These are phyloP conservation scores for Phytophthora niederhauseri DNA, from an alignment of 352 stramenopile genomes.

Conservation along the genomic window DNA sequence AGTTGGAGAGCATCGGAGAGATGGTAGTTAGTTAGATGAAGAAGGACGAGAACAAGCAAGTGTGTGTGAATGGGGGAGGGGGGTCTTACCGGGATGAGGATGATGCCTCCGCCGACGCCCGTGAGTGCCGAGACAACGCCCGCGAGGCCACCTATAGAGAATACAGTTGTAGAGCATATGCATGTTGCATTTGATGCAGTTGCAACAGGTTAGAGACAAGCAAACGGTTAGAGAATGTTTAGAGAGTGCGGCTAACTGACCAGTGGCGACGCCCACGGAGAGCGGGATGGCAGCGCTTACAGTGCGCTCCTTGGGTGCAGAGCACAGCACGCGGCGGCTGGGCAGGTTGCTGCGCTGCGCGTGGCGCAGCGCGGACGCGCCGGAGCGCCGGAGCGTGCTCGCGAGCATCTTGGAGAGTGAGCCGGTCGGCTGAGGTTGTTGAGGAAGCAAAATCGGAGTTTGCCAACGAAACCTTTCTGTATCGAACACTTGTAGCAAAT, in stretches of 20 bases:
- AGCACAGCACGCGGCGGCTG: constrained; percentile 54
- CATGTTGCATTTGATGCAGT: not conserved
- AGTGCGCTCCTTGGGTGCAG: constrained; percentile 42
- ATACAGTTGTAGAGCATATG: constrained; percentile 22
- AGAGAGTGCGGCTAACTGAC: constrained; percentile 11
- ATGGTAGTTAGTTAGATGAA: not conserved
- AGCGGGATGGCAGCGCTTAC: constrained; percentile 52
- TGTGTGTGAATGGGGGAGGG: not conserved
- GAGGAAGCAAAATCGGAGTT: constrained; percentile 5
- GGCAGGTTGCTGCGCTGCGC: constrained; percentile 14
- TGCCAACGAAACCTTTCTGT: not conserved
- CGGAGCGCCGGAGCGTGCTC: constrained; percentile 30
- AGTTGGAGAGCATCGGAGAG: constrained; percentile 13
- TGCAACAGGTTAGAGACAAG: not conserved
- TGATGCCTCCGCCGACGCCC: constrained; percentile 79
- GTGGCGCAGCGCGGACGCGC: constrained; percentile 15
- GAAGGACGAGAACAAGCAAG: too few relatives aligned
- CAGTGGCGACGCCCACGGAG: constrained; percentile 46
- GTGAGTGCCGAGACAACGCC: constrained; percentile 81
- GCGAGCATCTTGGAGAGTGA: constrained; percentile 36
- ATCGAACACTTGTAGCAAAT: too few relatives aligned
- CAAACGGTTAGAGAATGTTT: not conserved
- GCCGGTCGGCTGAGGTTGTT: not conserved
- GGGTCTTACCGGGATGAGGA: constrained; percentile 75
- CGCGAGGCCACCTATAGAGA: constrained; percentile 49